phyloP scores from a whole-genome alignment of 805 yeast species.

The Candida parachauliodes region DNA sequence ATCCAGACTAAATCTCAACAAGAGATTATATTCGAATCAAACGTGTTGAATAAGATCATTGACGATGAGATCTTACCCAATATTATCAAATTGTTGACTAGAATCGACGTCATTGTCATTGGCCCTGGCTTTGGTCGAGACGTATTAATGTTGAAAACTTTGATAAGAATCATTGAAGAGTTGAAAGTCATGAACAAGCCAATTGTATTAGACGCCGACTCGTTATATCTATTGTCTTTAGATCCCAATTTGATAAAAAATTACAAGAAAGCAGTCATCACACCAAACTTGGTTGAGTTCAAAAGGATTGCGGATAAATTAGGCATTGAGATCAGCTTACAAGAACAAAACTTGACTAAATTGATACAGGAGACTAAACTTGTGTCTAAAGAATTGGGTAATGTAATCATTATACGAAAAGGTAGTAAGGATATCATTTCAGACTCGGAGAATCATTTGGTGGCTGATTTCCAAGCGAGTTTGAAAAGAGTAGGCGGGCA shows the following conservation, averaged over 20 bases:
- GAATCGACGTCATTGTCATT: conserved; percentile 78
- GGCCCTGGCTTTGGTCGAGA: conserved; percentile 97
- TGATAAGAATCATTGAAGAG: conserved; percentile 54
- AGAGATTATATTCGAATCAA: conserved; percentile 21
- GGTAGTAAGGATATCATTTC: conserved; percentile 68
- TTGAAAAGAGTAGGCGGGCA: conserved; percentile 90
- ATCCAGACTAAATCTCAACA: conserved; percentile 10
- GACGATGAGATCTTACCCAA: conserved; percentile 51
- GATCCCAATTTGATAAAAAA: conserved; percentile 54
- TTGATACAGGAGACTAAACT: conserved; percentile 28
- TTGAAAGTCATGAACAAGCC: conserved; percentile 59
- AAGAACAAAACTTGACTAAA: conserved; percentile 15
- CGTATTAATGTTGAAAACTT: conserved; percentile 55
- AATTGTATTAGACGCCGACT: conserved; percentile 87
- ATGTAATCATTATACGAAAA: conserved; percentile 67
- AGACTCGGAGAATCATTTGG: conserved; percentile 40
- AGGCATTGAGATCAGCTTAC: conserved; percentile 26
- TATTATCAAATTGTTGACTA: conserved; percentile 49
- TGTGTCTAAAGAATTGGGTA: conserved; percentile 50
- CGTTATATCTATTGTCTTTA: conserved; percentile 61
- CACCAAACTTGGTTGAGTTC: conserved; percentile 90
- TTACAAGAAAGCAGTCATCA: conserved; percentile 61
- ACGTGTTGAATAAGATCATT: conserved; percentile 28
- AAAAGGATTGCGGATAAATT: conserved; percentile 57
- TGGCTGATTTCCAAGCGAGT: conserved; percentile 57